phyloP scores from a whole-genome alignment of 75 land plant genomes.

The Pinus tabuliformis region DNA sequence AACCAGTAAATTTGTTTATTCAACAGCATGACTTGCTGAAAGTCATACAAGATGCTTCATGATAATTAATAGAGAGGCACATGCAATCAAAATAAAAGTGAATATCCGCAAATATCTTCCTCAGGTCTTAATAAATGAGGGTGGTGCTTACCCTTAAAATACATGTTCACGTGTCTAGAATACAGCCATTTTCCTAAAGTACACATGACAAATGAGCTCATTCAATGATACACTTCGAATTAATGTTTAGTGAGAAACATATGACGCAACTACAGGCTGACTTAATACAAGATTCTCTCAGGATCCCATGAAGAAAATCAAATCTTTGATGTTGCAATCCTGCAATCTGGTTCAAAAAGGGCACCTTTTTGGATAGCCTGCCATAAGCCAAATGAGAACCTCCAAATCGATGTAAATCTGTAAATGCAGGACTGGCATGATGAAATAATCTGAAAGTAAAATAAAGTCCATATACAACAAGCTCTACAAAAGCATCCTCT shows the following conservation, averaged over 20 bases:
- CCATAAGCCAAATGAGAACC: background rate
- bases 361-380: slow-evolving; percentile 7
- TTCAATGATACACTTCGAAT: slow-evolving; percentile 8
- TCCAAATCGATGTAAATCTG: background rate
- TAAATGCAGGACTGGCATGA: background rate
- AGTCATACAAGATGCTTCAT: background rate
- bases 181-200: background rate
- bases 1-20: background rate
- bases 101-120: slow-evolving; percentile 3
- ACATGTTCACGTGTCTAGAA: slow-evolving; percentile 1
- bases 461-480: slow-evolving; percentile 3
- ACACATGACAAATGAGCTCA: slow-evolving; percentile 1
- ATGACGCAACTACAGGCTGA: background rate
- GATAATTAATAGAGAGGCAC: too few relatives aligned
- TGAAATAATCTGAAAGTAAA: slow-evolving; percentile 4
- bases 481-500: slow-evolving; percentile 5
- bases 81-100: background rate
- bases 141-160: background rate
- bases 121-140: slow-evolving; percentile 3
- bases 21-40: background rate
- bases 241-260: background rate
- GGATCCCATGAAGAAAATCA: slow-evolving; percentile 9
- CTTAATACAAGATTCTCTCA: slow-evolving; percentile 4
- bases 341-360: slow-evolving; percentile 3
- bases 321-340: slow-evolving; percentile 7